Evolutionary conservation across 2,329 filamentous ascomycete genomes (phyloP), one percentile per base, ranked within the genome.

Genomic region (Diplodia sapinea): DNA sequence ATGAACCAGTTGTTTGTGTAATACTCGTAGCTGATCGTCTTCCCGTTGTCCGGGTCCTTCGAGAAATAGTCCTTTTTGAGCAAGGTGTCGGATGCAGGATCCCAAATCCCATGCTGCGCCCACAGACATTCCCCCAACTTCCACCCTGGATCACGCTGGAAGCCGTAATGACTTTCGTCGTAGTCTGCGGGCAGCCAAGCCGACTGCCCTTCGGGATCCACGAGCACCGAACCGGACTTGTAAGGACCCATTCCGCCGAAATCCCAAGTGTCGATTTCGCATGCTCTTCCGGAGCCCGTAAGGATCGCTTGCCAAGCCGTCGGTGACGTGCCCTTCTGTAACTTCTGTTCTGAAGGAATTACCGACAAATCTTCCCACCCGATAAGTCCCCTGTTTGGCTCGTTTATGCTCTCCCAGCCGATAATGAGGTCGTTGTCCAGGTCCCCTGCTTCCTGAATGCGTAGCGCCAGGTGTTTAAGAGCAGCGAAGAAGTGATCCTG

Each of bases 101-200:
- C 93, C 95, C 95, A 99, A 6, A 99, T 88, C 1, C 94, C 94
- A 77, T 99, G 94, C 75, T 97, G 94, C 3, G 95, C 94, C 95
- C 95, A 99, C 50, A 99, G 78, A 74, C 95, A 98, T 78, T 96
- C 88, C n/a, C 95, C 95, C 20, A 99, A 82, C 77, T 90, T 94
- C 95, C 95, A 99, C 8, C 85, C 89, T 0, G 91, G 86, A 74
- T 96, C 92, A 71, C 95, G 88, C 76, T 91, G 93, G 89, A 92
- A 99, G 43, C 92, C 92, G 77, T 99, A 99, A 70, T 88, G 87
- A 13, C 87, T 89, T 72, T 99, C 95, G 73, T 97, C 91, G 76
- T 94, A 93, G 68, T 88, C 89, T n/a, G 82, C 82, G 2, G 92
- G 88, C 29, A 99, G 80, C 95, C 95, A 99, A 0, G 91, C 92